Evolutionary conservation across 495 filamentous ascomycete species (phyloP), one percentile per base, ranked within the genome.

Genomic region (Penicillium soppii): DNA sequence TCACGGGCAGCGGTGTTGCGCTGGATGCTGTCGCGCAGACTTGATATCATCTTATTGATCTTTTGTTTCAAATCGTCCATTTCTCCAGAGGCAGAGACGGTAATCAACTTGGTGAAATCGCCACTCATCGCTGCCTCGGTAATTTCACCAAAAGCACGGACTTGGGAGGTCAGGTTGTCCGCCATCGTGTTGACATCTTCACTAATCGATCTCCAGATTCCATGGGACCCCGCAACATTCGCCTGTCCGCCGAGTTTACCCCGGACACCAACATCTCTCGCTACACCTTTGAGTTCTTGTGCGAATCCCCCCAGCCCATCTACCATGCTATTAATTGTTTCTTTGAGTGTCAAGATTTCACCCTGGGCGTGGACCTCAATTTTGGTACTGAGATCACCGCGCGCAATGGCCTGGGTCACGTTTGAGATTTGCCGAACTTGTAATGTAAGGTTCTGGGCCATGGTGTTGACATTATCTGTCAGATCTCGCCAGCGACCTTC

Each of bases 61-160:
- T 95, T 95, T 46, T 88, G 82, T 69, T 96, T 96, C 56, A 96
- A 76, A 54, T 95, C 90, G 67, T 95, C 92, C 91, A 96, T 96
- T 65, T 96, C 91, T 50, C 91, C 91, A 2, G 90, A 92, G 26
- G 91, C 92, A 63, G 91, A 89, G 9, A 96, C 90, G 9, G 89
- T 92, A 52, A 96, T 91, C 52, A 91, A 78, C 52, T 92, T 89
- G 12, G 87, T 90, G 65, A 96, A 96, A 66, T 96, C 89, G 12
- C 83, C 83, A 47, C 87, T 83, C 50, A 91, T 91, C 64, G 95
- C 94, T 41, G 91, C 91, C 61, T 92, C 89, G 12, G 91, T 95
- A 54, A 96, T 92, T 52, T 90, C 88, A 1, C 91, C 92, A 55
- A 96, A 95, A 58, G 87, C 87, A 55, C 91, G 85, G 43, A 96